Percentiles rank a stretch among this genome's conserved stretches.
Conservation (phyloP, 2,329 filamentous ascomycete genomes). For the Xylaria sp. region DNA sequence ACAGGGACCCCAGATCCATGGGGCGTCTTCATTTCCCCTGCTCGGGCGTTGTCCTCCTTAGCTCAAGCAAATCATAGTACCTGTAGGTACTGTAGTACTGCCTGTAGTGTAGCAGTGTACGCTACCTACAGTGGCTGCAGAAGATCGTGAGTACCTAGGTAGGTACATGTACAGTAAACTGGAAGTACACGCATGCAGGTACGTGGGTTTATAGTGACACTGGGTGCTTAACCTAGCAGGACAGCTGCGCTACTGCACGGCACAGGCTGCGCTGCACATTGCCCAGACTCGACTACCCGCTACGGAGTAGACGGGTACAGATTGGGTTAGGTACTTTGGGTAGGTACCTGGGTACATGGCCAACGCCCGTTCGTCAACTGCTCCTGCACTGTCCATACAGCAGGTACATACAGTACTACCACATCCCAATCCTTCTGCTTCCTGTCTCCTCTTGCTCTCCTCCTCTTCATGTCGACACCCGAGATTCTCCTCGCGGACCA, state of each 20-base stretch:
- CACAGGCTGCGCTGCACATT: background rate
- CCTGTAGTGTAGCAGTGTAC: too few species aligned
- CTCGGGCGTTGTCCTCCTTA: background rate
- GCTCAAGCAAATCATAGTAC: background rate
- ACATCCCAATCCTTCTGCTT: background rate
- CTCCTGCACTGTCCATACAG: slow-evolving; percentile 2
- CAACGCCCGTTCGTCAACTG: slow-evolving; percentile 12
- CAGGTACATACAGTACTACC: too few species aligned
- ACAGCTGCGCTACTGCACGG: background rate
- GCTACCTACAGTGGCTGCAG: too few species aligned
- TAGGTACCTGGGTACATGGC: background rate
- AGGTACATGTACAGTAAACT: too few species aligned
- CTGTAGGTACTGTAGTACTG: too few species aligned
- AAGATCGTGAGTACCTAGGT: too few species aligned
- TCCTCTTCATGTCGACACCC: slow-evolving; percentile 12
- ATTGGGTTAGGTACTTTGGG: background rate
- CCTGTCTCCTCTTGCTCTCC: slow-evolving; percentile 6
- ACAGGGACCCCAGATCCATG: slow-evolving; percentile 11
- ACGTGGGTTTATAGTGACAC: too few species aligned
- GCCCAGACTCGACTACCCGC: too few species aligned
- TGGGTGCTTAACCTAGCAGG: background rate
- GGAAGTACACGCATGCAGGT: too few species aligned
- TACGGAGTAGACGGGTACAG: background rate
- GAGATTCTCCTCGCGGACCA: slow-evolving; percentile 11
- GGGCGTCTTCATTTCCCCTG: slow-evolving; percentile 21